Conservation (phyloP, 2,329 filamentous ascomycete species). For the Teratosphaeriaceae sp. region DNA sequence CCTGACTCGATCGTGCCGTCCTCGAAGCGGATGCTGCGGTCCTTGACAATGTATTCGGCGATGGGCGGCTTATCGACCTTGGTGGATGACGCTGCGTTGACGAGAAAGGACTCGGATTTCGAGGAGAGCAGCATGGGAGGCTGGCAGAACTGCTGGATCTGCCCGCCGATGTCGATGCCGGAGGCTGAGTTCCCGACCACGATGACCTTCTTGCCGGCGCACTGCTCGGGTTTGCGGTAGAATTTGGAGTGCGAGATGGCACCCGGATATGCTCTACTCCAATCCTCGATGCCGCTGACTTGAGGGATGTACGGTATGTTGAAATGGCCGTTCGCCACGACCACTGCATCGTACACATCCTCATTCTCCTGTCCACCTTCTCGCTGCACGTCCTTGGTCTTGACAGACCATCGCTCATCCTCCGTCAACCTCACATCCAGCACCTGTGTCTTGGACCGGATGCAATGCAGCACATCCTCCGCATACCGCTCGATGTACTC, state of each 20-base stretch:
- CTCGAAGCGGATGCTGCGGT: constrained; percentile 58
- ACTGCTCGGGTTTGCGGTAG: constrained; percentile 62
- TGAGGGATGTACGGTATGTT: constrained; percentile 40
- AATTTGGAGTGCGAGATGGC: constrained; percentile 58
- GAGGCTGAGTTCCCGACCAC: constrained; percentile 81
- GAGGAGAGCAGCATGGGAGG: constrained; percentile 59
- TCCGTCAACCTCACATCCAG: constrained; percentile 43
- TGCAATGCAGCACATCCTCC: constrained; percentile 56
- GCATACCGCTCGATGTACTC: constrained; percentile 69
- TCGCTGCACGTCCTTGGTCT: constrained; percentile 31
- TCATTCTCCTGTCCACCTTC: constrained; percentile 30
- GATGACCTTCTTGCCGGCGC: constrained; percentile 62
- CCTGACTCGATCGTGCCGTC: constrained; percentile 58
- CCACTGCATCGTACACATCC: constrained; percentile 49
- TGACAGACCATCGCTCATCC: constrained; percentile 52
- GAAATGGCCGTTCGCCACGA: constrained; percentile 45
- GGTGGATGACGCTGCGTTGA: constrained; percentile 34
- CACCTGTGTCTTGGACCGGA: constrained; percentile 67
- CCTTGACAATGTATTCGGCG: constrained; percentile 46
- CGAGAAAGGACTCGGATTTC: constrained; percentile 44
- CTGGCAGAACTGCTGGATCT: constrained; percentile 59
- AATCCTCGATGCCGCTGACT: constrained; percentile 36
- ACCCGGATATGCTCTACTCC: constrained; percentile 33
- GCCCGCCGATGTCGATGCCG: constrained; percentile 72
- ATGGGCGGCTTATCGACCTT: constrained; percentile 55